phyloP scores from a whole-genome alignment of 129 eudicot genomes.

The Flaveria bidentis region DNA sequence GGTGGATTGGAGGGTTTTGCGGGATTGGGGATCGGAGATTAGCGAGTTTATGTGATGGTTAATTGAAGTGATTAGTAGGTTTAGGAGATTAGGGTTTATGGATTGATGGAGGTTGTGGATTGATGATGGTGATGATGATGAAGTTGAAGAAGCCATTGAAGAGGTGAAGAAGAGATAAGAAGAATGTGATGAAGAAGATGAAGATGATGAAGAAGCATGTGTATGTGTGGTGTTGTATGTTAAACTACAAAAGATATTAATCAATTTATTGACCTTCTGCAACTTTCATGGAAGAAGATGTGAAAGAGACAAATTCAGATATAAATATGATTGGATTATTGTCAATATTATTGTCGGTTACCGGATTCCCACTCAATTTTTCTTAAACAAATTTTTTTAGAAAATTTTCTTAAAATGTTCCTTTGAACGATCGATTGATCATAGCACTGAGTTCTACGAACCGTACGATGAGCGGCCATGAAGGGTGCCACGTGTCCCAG shows the following conservation, averaged over 20 bases:
- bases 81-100: slow-evolving; percentile 35
- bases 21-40: slow-evolving; percentile 32
- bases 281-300: not conserved
- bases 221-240: slow-evolving; percentile 46
- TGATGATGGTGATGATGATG: slow-evolving; percentile 31
- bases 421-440: too few species aligned
- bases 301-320: slow-evolving; percentile 42
- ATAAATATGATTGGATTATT: slow-evolving; percentile 1
- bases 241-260: slow-evolving; percentile 38
- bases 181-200: not conserved
- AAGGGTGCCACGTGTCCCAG: too few species aligned
- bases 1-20: slow-evolving; percentile 42
- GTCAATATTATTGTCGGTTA: too few species aligned
- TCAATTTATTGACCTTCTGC: slow-evolving; percentile 43
- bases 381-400: not conserved
- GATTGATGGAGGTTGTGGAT: slow-evolving; percentile 42
- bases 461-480: too few species aligned
- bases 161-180: slow-evolving; percentile 36
- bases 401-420: too few species aligned
- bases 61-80: slow-evolving; percentile 38
- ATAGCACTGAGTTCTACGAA: too few species aligned
- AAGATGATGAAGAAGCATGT: slow-evolving; percentile 17
- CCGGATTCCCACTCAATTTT: not conserved
- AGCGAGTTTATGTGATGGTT: slow-evolving; percentile 45
- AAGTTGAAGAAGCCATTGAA: slow-evolving; percentile 61